Evolutionary conservation across 2,329 filamentous ascomycete genomes (phyloP), one percentile per base, ranked within the genome.

Genomic region (Trichoderma sp.): DNA sequence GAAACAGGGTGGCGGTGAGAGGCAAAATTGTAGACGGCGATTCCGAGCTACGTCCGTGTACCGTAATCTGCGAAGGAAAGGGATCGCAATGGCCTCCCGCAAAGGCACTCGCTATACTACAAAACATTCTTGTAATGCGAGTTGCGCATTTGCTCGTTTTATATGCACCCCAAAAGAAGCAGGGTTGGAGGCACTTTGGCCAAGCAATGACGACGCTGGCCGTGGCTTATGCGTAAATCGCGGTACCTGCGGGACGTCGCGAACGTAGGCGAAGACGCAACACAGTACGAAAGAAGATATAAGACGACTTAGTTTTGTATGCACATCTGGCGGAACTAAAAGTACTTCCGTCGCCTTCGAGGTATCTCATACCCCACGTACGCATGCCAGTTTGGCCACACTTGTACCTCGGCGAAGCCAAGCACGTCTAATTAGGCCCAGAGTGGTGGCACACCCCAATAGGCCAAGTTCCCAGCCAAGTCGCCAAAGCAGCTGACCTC

Each of bases 401-500:
- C 33, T 55, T 21, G 61, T 65, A 69, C 61, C 55, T 58, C 29
- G 24, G 31, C n/a, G 43, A 47, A 49, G 21, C 24, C 52, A 55
- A 43, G 24, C 21, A 13, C 33, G 31, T 37, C n/a, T 58, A 40
- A 24, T n/a, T 35, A 64, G 33, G 47, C 47, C 60, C 14, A 62
- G n/a, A 56, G 62, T 56, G 49, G 57, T 49, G 49, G 43, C 55
- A 40, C 65, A 47, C 47, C 43, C 31, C 58, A 49, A 68, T 35
- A 56, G 67, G 60, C 60, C 60, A 60, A 64, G 59, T 57, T 40
- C 49, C 60, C 49, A 40, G 27, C 27, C 24, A 40, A 60, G 66
- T 60, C 60, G 61, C 53, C 68, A 47, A 65, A 40, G 64, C 68
- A 66, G 68, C 61, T 69, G 61, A 64, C 68, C 40, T 55, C 61